These are phyloP conservation scores for Arthrobotrys sinensis DNA, from an alignment of 2,329 filamentous ascomycete species.

Conservation along the genomic window DNA sequence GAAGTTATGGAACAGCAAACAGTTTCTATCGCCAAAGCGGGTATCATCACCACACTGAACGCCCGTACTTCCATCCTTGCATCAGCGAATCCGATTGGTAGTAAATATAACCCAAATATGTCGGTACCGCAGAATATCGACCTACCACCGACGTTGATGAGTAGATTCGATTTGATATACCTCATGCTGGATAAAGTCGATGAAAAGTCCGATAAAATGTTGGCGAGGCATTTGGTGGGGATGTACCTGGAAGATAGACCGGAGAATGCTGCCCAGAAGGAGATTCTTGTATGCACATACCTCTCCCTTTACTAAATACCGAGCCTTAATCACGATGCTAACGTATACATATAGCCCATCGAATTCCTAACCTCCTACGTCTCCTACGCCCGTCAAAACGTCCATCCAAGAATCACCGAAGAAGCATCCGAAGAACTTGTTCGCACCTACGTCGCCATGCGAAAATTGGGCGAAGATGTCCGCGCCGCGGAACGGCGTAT, in stretches of 20 bases:
- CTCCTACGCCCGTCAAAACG: constrained; percentile 89
- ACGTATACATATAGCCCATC: constrained; percentile 76
- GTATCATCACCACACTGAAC: constrained; percentile 90
- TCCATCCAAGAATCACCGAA: constrained; percentile 85
- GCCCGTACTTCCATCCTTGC: constrained; percentile 95
- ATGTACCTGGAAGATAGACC: constrained; percentile 98
- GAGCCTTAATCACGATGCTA: background rate
- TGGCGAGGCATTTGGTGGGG: constrained; percentile 92
- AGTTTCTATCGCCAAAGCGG: constrained; percentile 82
- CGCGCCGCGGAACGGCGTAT: constrained; percentile 94
- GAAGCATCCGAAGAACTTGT: constrained; percentile 88
- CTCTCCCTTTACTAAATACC: background rate
- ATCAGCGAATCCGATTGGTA: constrained; percentile 97
- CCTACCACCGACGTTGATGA: constrained; percentile 92
- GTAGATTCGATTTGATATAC: constrained; percentile 96
- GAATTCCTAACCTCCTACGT: constrained; percentile 98
- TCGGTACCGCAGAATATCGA: constrained; percentile 99
- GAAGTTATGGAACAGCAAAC: constrained; percentile 88
- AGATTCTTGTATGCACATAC: constrained; percentile 83
- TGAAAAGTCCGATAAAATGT: constrained; percentile 86
- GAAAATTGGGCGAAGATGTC: constrained; percentile 88
- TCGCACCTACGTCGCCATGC: constrained; percentile 92
- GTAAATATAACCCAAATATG: constrained; percentile 95
- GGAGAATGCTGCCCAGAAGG: constrained; percentile 81
- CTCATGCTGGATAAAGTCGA: constrained; percentile 94